Evolutionary conservation across 2,329 filamentous ascomycete genomes (phyloP).

Genomic region (Albophoma yamanashiensis): DNA sequence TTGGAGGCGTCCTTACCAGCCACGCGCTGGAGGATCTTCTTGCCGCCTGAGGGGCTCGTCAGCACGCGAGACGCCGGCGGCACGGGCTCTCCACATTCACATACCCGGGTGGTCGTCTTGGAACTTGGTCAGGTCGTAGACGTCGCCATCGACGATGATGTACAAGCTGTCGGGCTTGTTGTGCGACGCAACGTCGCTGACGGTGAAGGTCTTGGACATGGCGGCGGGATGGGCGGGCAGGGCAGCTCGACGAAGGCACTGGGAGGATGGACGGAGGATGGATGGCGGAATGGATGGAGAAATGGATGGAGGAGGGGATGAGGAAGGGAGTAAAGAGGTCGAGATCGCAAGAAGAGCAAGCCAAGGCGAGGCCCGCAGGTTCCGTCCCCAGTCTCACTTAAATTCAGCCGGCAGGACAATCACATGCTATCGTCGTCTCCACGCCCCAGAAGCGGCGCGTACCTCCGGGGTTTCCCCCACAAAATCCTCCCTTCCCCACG

Average conservation of each 20-base stretch:
- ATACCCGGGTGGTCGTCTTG: constrained; percentile 75
- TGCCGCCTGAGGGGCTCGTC: constrained; percentile 34
- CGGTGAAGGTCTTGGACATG: constrained; percentile 84
- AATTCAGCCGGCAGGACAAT: not conserved
- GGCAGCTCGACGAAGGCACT: not conserved
- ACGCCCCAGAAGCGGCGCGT: not conserved
- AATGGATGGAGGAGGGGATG: not conserved
- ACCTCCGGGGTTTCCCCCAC: not conserved
- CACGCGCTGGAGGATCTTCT: constrained; percentile 54
- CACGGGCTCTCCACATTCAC: constrained; percentile 19
- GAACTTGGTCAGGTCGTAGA: constrained; percentile 88
- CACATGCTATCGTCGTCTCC: not conserved
- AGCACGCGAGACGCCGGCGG: not conserved
- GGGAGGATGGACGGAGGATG: not conserved
- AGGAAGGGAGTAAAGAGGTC: not conserved
- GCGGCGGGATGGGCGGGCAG: constrained; percentile 11
- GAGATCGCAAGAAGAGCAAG: not conserved
- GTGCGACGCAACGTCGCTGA: constrained; percentile 80
- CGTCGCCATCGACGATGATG: constrained; percentile 88
- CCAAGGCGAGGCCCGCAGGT: not conserved
- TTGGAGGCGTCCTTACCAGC: constrained; percentile 57
- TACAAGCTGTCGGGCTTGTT: constrained; percentile 80
- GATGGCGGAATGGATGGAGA: not conserved
- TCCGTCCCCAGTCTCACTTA: not conserved
- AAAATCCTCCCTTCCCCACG: not conserved